These are phyloP conservation scores for Boletus rex-veris DNA, from an alignment of 768 basidiomycete genomes.

Conservation along the genomic window DNA sequence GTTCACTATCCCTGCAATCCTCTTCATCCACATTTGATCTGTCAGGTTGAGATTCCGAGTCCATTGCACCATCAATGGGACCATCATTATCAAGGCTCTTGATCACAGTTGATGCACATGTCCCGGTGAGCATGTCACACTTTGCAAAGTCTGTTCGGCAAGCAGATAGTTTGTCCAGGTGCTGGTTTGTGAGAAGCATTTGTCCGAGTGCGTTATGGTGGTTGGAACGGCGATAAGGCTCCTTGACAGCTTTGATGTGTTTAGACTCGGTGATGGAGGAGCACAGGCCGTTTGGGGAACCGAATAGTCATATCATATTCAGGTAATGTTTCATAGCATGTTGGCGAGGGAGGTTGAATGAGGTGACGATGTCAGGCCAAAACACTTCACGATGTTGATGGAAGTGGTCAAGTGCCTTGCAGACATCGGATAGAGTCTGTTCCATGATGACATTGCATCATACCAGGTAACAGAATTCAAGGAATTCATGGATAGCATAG, in stretches of 20 bases:
- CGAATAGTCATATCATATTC: neutral
- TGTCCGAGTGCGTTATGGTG: neutral
- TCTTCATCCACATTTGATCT: too few species aligned
- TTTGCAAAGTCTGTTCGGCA: neutral
- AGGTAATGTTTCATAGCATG: neutral
- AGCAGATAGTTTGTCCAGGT: neutral
- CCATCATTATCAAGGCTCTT: too few species aligned
- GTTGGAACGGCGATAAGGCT: neutral
- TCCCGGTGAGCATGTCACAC: neutral
- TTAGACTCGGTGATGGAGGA: neutral
- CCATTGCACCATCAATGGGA: too few species aligned
- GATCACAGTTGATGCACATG: too few species aligned
- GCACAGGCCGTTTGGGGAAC: neutral
- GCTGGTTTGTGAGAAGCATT: neutral
- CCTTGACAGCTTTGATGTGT: neutral
- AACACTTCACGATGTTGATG: neutral
- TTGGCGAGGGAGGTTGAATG: neutral
- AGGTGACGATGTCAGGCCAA: accelerated
- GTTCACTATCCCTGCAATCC: too few species aligned
- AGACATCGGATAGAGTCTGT: neutral
- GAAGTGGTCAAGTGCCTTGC: too few species aligned
- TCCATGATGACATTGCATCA: neutral
- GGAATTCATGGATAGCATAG: neutral
- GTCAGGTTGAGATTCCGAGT: too few species aligned
- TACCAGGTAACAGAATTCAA: neutral